These are phyloP conservation scores for Aspergillus sergii DNA, from an alignment of 2,329 filamentous ascomycete species.

Conservation along the genomic window DNA sequence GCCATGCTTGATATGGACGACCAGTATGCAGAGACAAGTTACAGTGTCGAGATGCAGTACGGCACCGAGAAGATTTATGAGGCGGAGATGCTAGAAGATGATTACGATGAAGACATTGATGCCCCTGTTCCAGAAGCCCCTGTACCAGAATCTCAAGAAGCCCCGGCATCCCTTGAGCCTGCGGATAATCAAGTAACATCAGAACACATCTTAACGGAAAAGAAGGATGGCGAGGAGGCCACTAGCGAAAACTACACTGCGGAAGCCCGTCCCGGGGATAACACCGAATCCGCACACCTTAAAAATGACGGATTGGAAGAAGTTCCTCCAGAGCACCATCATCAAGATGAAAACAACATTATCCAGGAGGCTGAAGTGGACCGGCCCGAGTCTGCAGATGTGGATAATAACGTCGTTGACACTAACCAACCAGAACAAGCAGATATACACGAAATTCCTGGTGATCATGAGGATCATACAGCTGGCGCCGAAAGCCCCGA, in stretches of 20 bases:
- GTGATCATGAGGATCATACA: slow-evolving; percentile 7
- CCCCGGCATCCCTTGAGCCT: slow-evolving; percentile 9
- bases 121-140: slow-evolving; percentile 26
- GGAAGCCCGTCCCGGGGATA: slow-evolving; percentile 9
- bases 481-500: slow-evolving; percentile 13
- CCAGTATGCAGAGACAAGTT: slow-evolving; percentile 28
- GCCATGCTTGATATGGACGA: slow-evolving; percentile 42
- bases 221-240: slow-evolving; percentile 3
- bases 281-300: neutral
- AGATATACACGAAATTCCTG: slow-evolving; percentile 6
- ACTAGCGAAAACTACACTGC: neutral
- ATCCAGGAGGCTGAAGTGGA: slow-evolving; percentile 13
- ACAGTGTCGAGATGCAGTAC: slow-evolving; percentile 35
- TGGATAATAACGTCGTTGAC: slow-evolving; percentile 14
- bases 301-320: slow-evolving; percentile 3
- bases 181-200: slow-evolving; percentile 9
- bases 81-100: slow-evolving; percentile 44
- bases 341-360: slow-evolving; percentile 11
- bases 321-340: neutral
- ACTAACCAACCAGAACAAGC: slow-evolving; percentile 27
- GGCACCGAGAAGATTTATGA: slow-evolving; percentile 36
- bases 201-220: neutral
- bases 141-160: slow-evolving; percentile 11
- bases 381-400: slow-evolving; percentile 6
- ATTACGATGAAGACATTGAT: slow-evolving; percentile 39